These are phyloP conservation scores for Wakefieldia striispora DNA, from an alignment of 768 basidiomycete genomes.

Conservation along the genomic window DNA sequence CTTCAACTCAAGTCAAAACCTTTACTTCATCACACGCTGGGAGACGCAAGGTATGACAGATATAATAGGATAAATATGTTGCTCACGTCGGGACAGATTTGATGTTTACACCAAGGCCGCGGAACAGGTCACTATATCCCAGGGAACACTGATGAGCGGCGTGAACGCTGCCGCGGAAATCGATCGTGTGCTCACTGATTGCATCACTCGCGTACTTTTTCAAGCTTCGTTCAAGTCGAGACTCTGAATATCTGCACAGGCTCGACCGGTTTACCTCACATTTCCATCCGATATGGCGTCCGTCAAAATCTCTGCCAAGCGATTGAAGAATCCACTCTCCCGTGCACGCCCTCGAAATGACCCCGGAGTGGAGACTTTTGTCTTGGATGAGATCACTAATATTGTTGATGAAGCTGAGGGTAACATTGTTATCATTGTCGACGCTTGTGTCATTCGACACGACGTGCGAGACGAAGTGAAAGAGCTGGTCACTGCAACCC, in stretches of 20 bases:
- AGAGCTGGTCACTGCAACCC: slow-evolving; percentile 61
- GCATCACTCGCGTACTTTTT: slow-evolving; percentile 51
- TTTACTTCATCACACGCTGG: slow-evolving; percentile 85
- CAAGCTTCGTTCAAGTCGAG: not conserved
- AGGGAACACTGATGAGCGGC: slow-evolving; percentile 55
- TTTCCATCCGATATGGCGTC: slow-evolving; percentile 82
- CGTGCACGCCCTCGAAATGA: slow-evolving; percentile 52
- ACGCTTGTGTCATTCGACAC: slow-evolving; percentile 78
- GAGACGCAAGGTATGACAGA: slow-evolving; percentile 63
- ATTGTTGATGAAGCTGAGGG: slow-evolving; percentile 55
- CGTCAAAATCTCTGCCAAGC: slow-evolving; percentile 60
- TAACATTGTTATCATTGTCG: slow-evolving; percentile 74
- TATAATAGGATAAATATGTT: not conserved
- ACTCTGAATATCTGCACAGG: slow-evolving; percentile 36
- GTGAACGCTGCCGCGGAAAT: slow-evolving; percentile 64
- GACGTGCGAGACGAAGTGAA: slow-evolving; percentile 59
- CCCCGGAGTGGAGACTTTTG: slow-evolving; percentile 58
- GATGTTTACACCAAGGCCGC: slow-evolving; percentile 78
- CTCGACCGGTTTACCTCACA: slow-evolving; percentile 84
- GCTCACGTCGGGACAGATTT: slow-evolving; percentile 46
- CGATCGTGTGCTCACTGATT: slow-evolving; percentile 73
- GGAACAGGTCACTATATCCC: slow-evolving; percentile 69
- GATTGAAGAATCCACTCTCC: slow-evolving; percentile 58
- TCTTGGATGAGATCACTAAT: slow-evolving; percentile 68
- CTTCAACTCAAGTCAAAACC: slow-evolving; percentile 67